phyloP scores from a whole-genome alignment of 805 yeast species.

The Schizosaccharomyces japonicus region DNA sequence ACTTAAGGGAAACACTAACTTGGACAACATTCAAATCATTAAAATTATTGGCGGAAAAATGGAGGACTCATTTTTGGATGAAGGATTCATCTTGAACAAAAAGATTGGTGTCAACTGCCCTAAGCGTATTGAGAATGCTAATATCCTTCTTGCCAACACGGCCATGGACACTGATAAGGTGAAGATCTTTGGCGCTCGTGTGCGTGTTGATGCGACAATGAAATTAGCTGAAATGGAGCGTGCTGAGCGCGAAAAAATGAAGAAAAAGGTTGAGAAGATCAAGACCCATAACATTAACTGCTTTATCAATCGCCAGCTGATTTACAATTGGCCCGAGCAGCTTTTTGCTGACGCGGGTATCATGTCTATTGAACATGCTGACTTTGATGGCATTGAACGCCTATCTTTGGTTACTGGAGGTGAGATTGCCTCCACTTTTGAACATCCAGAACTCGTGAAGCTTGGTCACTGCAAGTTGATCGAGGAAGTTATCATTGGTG shows the following conservation, averaged over 20 bases:
- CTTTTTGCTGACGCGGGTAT: slow-evolving; percentile 67
- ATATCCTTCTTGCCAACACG: slow-evolving; percentile 79
- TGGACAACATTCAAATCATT: slow-evolving; percentile 79
- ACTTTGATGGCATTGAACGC: slow-evolving; percentile 92
- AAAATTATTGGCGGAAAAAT: slow-evolving; percentile 84
- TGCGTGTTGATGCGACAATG: slow-evolving; percentile 83
- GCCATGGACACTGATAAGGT: slow-evolving; percentile 85
- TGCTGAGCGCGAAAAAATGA: slow-evolving; percentile 89
- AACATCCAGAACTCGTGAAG: slow-evolving; percentile 63
- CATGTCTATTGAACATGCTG: slow-evolving; percentile 92
- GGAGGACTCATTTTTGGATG: slow-evolving; percentile 79
- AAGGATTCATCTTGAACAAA: slow-evolving; percentile 81
- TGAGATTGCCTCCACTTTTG: slow-evolving; percentile 92
- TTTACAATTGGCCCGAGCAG: slow-evolving; percentile 95
- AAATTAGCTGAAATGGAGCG: slow-evolving; percentile 83
- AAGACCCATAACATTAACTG: slow-evolving; percentile 67
- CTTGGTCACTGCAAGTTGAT: slow-evolving; percentile 72
- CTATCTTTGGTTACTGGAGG: slow-evolving; percentile 93
- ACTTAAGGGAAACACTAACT: slow-evolving; percentile 63
- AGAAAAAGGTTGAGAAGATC: slow-evolving; percentile 65
- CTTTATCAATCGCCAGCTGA: slow-evolving; percentile 85
- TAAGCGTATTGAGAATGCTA: slow-evolving; percentile 57
- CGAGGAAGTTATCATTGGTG: slow-evolving; percentile 85
- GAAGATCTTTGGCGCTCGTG: slow-evolving; percentile 90
- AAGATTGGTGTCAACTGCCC: slow-evolving; percentile 89